Percentiles rank a stretch among this genome's conserved stretches.
phyloP scores from a whole-genome alignment of 345 rosid species.

The Salix udensis region DNA sequence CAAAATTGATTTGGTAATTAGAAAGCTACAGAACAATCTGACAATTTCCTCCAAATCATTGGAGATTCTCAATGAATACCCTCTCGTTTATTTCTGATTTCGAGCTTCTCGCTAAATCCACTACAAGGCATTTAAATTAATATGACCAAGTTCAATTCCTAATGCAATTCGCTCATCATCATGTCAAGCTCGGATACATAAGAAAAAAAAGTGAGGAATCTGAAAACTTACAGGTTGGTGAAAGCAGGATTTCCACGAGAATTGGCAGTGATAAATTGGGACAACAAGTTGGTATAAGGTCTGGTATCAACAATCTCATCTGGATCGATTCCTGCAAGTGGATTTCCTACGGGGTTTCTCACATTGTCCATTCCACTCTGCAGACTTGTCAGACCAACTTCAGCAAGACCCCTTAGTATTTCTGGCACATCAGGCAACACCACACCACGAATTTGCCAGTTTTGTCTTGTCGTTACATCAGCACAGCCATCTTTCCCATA shows the following conservation, averaged over 20 bases:
- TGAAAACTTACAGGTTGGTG: conserved; percentile 65
- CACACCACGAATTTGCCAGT: conserved; percentile 96
- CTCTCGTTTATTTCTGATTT: no score
- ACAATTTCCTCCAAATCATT: no score
- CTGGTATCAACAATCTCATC: conserved; percentile 83
- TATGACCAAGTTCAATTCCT: no score
- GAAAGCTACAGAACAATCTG: no score
- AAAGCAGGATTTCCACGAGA: conserved; percentile 64
- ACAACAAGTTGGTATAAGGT: conserved; percentile 70
- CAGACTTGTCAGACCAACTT: conserved; percentile 78
- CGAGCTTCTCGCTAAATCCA: no score
- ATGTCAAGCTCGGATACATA: no score
- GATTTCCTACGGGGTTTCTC: conserved; percentile 91
- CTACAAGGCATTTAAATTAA: no score
- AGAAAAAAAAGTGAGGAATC: neutral
- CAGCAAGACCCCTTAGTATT: conserved; percentile 71
- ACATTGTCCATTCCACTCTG: conserved; percentile 99
- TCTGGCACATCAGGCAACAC: conserved; percentile 84
- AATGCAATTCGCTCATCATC: no score
- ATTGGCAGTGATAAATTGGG: conserved; percentile 77
- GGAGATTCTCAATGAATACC: no score
- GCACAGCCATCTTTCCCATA: conserved; percentile 94
- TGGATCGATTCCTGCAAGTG: conserved; percentile 89
- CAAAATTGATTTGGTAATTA: no score
- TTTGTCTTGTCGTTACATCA: conserved; percentile 89